Percentiles rank a stretch among this genome's conserved stretches.
Conservation (phyloP, 2,329 filamentous ascomycete genomes). For the Phialemoniopsis sp. region DNA sequence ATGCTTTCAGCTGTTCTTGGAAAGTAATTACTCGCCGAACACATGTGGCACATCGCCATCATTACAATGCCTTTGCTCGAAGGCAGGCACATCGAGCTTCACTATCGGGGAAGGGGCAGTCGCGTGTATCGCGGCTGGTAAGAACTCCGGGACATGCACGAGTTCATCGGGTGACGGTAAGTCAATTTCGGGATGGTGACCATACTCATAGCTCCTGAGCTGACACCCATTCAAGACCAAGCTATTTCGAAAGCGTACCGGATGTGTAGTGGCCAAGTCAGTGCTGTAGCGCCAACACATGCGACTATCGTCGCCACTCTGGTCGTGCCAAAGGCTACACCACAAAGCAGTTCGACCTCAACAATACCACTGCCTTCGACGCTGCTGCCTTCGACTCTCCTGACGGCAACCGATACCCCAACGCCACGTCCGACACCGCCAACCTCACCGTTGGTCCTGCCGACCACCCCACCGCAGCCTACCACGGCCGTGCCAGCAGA, state of each 20-base stretch:
- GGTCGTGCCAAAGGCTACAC: constrained; percentile 22
- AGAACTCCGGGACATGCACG: constrained; percentile 45
- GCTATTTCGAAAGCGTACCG: constrained; percentile 45
- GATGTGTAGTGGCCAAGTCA: constrained; percentile 51
- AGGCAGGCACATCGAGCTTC: constrained; percentile 54
- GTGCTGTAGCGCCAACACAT: constrained; percentile 54
- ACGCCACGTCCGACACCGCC: background rate
- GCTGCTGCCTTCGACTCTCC: constrained; percentile 5
- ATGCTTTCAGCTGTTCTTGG: constrained; percentile 62
- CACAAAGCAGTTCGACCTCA: constrained; percentile 7
- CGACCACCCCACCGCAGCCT: background rate
- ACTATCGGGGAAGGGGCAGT: constrained; percentile 70
- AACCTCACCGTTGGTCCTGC: no score
- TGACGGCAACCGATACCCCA: constrained; percentile 5
- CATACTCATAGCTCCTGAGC: no score
- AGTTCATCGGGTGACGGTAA: constrained; percentile 17
- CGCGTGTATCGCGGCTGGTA: constrained; percentile 59
- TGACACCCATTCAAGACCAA: constrained; percentile 18
- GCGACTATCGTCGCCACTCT: constrained; percentile 54
- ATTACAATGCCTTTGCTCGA: constrained; percentile 60
- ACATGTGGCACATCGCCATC: constrained; percentile 46
- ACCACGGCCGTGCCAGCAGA: background rate
- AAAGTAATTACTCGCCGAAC: constrained; percentile 48
- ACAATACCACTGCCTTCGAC: constrained; percentile 1
- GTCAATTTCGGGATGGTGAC: no score